Base-by-base conservation (phyloP, 441 rosid genomes). In the Erodium moschatum region DNA sequence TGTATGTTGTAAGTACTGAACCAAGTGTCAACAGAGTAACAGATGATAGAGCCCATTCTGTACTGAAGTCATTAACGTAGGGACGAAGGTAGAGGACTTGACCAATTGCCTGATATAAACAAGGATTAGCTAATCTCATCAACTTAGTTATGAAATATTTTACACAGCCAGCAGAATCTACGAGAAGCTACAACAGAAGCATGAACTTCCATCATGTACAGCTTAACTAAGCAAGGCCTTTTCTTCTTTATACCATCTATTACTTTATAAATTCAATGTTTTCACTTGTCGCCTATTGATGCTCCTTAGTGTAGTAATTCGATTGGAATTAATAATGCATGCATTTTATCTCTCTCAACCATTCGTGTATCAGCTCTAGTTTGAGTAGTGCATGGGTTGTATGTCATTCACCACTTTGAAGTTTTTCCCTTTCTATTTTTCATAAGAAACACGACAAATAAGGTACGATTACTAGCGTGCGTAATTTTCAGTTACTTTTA, bases 41-140 rank as follows among this genome's bases (percentile, higher is more conserved):
- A n/a, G 99, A 88, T 11, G 97, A 78, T 71, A 94, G 52, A 82
- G 82, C 97, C 99, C 99, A 94, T 75, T 94, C 76, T 0, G 86
- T 74, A 77, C 87, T 85, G 74, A 91, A 94, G 83, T 94, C 97
- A 74, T 87, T 84, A 10, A 86, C 99, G 29, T 88, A 94, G 50
- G 99, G 96, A 73, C 96, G 89, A 40, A 94, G 94, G 79, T 72
- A 91, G 76, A 91, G 78, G 65, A 88, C 96, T 83, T 91, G 97
- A 63, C 97, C 98, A 52, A 94, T 86, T 13, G 98, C 97, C 84
- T 91, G 93, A 44, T 71, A 78, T 67, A 70, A 13, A 33, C 35
- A 72, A 61, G 27, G 29, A 63, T 63, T 24, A 31, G 29, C 63
- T 21, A 58, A 58, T 4, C 63, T 19, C 29, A 2, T 58, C 13